These are phyloP conservation scores for Blechomonas ayalai DNA, from an alignment of 208 protist species.

Conservation along the genomic window DNA sequence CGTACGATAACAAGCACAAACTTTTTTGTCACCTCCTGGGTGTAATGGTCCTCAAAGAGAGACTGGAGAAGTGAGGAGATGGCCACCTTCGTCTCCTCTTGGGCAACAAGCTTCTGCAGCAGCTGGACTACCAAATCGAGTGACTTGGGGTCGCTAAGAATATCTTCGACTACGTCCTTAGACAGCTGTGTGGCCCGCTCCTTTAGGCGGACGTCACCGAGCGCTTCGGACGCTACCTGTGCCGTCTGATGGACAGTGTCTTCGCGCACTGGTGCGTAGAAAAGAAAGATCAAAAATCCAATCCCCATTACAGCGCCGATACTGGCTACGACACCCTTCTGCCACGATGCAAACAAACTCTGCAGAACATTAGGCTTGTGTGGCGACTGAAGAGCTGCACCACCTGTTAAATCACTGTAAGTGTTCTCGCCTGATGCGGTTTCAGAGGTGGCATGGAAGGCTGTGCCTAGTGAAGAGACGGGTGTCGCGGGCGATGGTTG, in stretches of 20 bases:
- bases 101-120: constrained; percentile 43
- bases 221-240: constrained; percentile 75
- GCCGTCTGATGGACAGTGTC: constrained; percentile 89
- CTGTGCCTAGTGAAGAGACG: no score
- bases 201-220: constrained; percentile 54
- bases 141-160: constrained; percentile 63
- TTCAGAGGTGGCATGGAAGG: no score
- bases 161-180: constrained; percentile 71
- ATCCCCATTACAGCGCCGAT: constrained; percentile 85
- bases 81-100: constrained; percentile 74
- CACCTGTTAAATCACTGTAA: no score
- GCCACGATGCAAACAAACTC: constrained; percentile 71
- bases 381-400: not conserved
- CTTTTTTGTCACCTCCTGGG: constrained; percentile 87
- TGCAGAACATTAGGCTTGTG: constrained; percentile 15
- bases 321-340: constrained; percentile 80
- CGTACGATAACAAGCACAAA: constrained; percentile 79
- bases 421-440: no score
- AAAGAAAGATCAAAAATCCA: constrained; percentile 60
- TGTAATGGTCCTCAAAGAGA: constrained; percentile 89
- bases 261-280: constrained; percentile 80
- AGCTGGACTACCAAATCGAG: constrained; percentile 57
- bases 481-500: no score
- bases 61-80: constrained; percentile 74
- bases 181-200: constrained; percentile 67